These are phyloP conservation scores for Talaromyces sp. DNA, from an alignment of 2,329 filamentous ascomycete species.

Conservation along the genomic window DNA sequence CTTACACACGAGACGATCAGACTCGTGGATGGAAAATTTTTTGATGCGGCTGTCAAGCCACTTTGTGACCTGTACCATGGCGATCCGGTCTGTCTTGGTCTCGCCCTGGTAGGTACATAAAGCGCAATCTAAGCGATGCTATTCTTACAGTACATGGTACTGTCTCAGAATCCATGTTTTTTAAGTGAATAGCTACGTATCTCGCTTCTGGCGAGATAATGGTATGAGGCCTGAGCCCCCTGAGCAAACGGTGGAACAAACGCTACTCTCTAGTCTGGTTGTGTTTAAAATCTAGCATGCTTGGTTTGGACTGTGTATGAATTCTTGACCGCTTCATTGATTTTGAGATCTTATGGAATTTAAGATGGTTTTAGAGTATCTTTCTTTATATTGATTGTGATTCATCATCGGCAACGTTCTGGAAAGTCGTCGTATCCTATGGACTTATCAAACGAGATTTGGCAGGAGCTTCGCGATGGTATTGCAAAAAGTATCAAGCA, in stretches of 20 bases:
- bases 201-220: background rate
- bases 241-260: background rate
- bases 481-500: background rate
- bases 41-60: background rate
- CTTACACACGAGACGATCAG: background rate
- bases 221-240: background rate
- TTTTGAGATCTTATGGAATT: background rate
- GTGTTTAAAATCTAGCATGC: background rate
- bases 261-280: background rate
- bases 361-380: no score
- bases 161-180: background rate
- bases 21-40: background rate
- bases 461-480: background rate
- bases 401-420: background rate
- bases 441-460: no score
- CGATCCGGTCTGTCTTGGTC: background rate
- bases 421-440: background rate
- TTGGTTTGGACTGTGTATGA: background rate
- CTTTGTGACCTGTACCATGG: slow-evolving; percentile 2
- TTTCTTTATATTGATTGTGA: background rate
- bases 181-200: background rate
- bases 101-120: background rate
- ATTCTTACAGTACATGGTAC: no score
- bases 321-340: background rate
- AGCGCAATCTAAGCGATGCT: background rate